Evolutionary conservation across 495 filamentous ascomycete species (phyloP).

Genomic region (Podospora pseudocomata): DNA sequence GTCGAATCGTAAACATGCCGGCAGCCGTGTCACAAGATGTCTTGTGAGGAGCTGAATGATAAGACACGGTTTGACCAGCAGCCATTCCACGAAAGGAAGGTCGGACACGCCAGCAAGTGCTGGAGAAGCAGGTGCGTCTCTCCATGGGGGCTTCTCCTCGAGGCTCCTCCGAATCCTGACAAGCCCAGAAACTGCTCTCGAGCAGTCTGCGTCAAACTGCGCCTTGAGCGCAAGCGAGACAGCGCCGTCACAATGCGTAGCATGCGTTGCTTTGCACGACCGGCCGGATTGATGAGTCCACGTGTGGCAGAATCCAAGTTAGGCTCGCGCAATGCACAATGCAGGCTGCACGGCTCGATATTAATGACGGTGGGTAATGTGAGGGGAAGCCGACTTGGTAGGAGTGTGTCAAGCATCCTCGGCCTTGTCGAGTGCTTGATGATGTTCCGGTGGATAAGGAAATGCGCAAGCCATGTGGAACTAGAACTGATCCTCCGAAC

Average conservation of each 20-base stretch:
- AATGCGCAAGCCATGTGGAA: not conserved
- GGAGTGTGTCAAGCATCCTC: not conserved
- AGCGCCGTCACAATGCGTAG: constrained; percentile 7
- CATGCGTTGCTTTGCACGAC: constrained; percentile 4
- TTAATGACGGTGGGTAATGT: constrained; percentile 26
- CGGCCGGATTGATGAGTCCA: not conserved
- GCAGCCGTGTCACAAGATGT: constrained; percentile 5
- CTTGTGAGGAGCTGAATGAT: constrained; percentile 4
- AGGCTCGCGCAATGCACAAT: constrained; percentile 26
- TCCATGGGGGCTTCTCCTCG: not conserved
- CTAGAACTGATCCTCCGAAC: not conserved
- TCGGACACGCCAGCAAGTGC: constrained; percentile 8
- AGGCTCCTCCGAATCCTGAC: not conserved
- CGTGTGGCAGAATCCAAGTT: constrained; percentile 1
- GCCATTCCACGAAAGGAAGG: constrained; percentile 27
- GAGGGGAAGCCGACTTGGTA: constrained; percentile 14
- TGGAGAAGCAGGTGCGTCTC: constrained; percentile 14
- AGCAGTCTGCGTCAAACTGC: not conserved
- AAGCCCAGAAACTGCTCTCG: not conserved
- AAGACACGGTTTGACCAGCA: constrained; percentile 11
- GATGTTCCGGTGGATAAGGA: not conserved
- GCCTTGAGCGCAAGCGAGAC: constrained; percentile 4
- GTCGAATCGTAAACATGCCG: not conserved
- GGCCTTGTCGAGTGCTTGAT: not conserved
- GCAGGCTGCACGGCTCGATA: constrained; percentile 31